Base-by-base conservation (phyloP, 306 rosid species). In the Psophocarpus tetragonolobus region DNA sequence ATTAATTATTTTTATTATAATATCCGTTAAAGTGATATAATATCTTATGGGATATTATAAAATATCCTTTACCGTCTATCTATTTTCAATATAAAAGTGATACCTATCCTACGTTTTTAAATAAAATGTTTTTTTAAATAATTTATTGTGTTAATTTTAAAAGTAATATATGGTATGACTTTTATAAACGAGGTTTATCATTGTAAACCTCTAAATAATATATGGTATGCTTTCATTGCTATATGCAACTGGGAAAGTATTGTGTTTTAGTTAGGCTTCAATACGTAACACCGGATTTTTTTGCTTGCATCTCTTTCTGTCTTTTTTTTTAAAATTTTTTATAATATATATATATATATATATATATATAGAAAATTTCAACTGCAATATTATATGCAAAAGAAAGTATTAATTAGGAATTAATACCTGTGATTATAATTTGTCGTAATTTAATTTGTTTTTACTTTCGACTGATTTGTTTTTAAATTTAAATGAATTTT, bases 1-100 rank as follows among this genome's bases (percentile, higher is more conserved):
- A 62, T 61, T 51, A 67, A 27, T 77, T 39, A 4, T 57, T 65
- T 38, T 73, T 12, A 35, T 65, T 6, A 54, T 30, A 56, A 42
- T 74, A 1, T 80, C 51, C 50, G 14, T 64, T 80, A 80, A 13
- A 5, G 51, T 65, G 53, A 51, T 65, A 65, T 39, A 63, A 72
- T 61, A 64, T 73, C 68, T 72, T 18, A 32, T 23, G 9, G 47
- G 69, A 65, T 64, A 51, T 65, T 73, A 3, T 41, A 65, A 72
- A 54, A 39, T 65, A 39, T 65, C 23, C 6, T 64, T 65, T 64
- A 2, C 51, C 53, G 27, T 61, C 5, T n/a, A 62, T 61, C 5
- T n/a, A 62, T 48, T 38, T 29, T 61, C 21, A 61, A 11, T 32
- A 17, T 32, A 56, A 58, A 69, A 78, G 11, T 10, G 18, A 23